Percentiles rank a stretch among this genome's conserved stretches.
These are phyloP conservation scores for Chrysosphaeria jannelii DNA, from an alignment of 2,329 filamentous ascomycete genomes.

Conservation along the genomic window DNA sequence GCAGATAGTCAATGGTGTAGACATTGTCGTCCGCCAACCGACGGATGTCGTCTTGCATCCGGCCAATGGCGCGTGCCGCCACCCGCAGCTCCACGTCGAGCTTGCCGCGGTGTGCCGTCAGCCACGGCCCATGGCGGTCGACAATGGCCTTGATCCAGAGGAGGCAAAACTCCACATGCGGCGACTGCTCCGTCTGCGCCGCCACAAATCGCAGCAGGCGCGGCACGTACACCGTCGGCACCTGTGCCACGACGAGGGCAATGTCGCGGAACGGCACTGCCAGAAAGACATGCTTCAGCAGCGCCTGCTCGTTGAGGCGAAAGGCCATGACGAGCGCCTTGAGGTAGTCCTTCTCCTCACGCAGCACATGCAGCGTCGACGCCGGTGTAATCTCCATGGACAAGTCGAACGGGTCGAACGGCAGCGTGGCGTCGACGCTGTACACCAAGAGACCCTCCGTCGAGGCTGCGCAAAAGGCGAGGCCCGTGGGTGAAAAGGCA, in stretches of 20 bases:
- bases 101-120: conserved; percentile 51
- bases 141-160: conserved; percentile 70
- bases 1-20: conserved; percentile 65
- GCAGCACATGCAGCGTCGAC: conserved; percentile 40
- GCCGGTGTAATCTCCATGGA: conserved; percentile 81
- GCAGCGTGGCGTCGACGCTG: conserved; percentile 52
- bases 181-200: conserved; percentile 61
- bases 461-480: conserved; percentile 76
- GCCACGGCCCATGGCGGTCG: conserved; percentile 55
- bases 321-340: conserved; percentile 94
- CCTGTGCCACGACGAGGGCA: conserved; percentile 40
- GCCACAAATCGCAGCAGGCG: conserved; percentile 68
- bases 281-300: conserved; percentile 69
- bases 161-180: conserved; percentile 83
- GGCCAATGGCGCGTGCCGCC: conserved; percentile 49
- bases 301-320: conserved; percentile 58
- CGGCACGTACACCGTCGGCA: conserved; percentile 66
- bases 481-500: conserved; percentile 65
- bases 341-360: conserved; percentile 47
- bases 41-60: conserved; percentile 58
- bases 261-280: conserved; percentile 49
- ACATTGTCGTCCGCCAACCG: conserved; percentile 64
- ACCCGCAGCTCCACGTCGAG: conserved; percentile 63
- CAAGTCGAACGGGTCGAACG: conserved; percentile 90
- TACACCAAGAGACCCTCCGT: conserved; percentile 89